Conservation (phyloP, 805 yeast genomes). For the Pichia heedii region DNA sequence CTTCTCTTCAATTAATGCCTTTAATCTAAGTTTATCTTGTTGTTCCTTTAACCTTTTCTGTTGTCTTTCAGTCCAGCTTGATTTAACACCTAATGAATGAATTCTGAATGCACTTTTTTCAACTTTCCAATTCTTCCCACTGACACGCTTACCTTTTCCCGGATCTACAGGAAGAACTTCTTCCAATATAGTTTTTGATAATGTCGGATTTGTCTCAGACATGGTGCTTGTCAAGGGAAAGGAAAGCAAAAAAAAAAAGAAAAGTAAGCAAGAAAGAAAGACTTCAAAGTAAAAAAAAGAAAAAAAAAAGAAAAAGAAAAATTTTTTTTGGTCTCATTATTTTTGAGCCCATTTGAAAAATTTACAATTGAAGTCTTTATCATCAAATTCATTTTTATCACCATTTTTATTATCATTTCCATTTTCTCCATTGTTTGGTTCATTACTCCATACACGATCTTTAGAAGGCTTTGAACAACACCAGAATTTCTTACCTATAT, state of each 20-base stretch:
- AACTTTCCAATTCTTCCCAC: constrained; percentile 58
- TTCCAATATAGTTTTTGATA: constrained; percentile 5
- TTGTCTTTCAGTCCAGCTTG: constrained; percentile 59
- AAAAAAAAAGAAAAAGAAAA: background rate
- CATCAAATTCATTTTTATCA: background rate
- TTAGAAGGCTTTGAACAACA: constrained; percentile 33
- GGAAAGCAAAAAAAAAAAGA: background rate
- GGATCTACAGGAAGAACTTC: constrained; percentile 14
- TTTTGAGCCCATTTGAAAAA: constrained; percentile 44
- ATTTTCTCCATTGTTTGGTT: too few relatives aligned
- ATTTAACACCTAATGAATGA: constrained; percentile 48
- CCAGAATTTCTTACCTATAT: constrained; percentile 48
- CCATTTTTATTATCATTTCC: constrained; percentile 5
- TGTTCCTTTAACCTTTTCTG: constrained; percentile 57
- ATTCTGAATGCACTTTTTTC: constrained; percentile 61
- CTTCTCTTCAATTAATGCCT: constrained; percentile 73
- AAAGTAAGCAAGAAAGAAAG: background rate
- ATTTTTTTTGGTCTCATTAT: background rate
- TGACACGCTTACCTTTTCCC: constrained; percentile 23
- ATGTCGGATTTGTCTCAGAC: background rate
- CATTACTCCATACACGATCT: constrained; percentile 20
- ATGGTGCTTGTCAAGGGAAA: background rate
- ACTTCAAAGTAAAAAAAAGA: background rate
- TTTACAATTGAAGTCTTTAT: constrained; percentile 34
- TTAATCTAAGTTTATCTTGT: constrained; percentile 58